Base-by-base conservation (phyloP, 169 alveolate species). In the Plasmodium ovale region DNA sequence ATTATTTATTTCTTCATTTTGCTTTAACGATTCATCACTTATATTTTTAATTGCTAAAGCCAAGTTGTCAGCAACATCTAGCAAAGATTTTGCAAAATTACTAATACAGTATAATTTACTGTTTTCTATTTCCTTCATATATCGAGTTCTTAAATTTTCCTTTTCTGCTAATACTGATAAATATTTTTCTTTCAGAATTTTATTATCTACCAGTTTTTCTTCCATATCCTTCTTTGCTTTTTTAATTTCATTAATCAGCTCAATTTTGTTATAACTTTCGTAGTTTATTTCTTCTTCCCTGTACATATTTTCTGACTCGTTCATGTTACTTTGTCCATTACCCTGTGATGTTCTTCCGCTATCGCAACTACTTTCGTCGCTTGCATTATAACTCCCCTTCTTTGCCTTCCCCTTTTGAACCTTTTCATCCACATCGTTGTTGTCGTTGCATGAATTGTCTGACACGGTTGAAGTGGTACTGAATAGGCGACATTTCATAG, bases 41-140 rank as follows among this genome's bases (percentile, higher is more conserved):
- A 54, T 71, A 27, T 73, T 93, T 70, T 92, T 88, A 73, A 87
- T 87, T 3, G 98, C 98, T 51, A 92, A 85, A 27, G 95, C 94
- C 14, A 96, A 74, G 60, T 96, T 92, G 73, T 96, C 98, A 2
- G 97, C 97, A 31, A 96, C 98, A 33, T 95, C 98, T 19, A 96
- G 79, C 69, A 96, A 67, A 23, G 95, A 96, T 96, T 95, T 96
- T 16, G 98, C 98, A 72, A 96, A 96, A 44, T 93, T 94, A 27
- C 97, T 79, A 25, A 96, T 95, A 16, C 97, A 96, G 88, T 94
- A 96, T 16, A 94, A 92, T 85, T 92, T 87, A 23, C 96, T 88
- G 23, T 89, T 87, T 19, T 94, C 96, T 35, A 96, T 87, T 91
- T 96, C 96, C 35, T 79, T 88, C 42, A 87, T 90, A 71, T 93